Conservation (phyloP, 352 stramenopile species). For the Phytophthora brassicae region DNA sequence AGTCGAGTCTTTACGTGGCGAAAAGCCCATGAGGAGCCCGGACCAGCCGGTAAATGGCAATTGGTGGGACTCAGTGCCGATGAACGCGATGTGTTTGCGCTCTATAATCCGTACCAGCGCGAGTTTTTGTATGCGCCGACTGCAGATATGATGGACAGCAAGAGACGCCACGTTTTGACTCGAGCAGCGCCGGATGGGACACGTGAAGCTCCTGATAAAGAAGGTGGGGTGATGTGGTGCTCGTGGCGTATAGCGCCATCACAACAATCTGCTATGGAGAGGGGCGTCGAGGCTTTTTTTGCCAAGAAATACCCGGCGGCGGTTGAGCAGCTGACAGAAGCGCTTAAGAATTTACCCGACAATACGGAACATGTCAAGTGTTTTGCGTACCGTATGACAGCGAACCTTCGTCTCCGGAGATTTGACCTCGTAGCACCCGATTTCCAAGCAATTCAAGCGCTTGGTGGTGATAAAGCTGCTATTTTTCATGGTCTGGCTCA, state of each 20-base stretch:
- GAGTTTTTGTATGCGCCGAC: slow-evolving; percentile 68
- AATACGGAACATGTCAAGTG: slow-evolving; percentile 75
- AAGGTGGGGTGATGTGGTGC: slow-evolving; percentile 47
- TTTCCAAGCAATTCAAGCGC: slow-evolving; percentile 52
- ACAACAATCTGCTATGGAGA: slow-evolving; percentile 48
- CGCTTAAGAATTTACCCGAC: slow-evolving; percentile 48
- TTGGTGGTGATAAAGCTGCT: slow-evolving; percentile 70
- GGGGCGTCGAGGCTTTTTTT: slow-evolving; percentile 73
- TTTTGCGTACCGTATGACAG: slow-evolving; percentile 74
- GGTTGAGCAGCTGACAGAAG: slow-evolving; percentile 51
- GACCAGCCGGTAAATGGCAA: slow-evolving; percentile 63
- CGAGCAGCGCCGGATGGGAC: slow-evolving; percentile 46
- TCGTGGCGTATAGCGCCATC: slow-evolving; percentile 54
- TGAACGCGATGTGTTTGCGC: slow-evolving; percentile 60
- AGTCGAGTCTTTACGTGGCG: slow-evolving; percentile 71
- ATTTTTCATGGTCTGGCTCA: slow-evolving; percentile 77
- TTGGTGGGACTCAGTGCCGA: slow-evolving; percentile 44
- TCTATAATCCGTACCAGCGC: slow-evolving; percentile 78
- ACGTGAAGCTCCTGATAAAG: slow-evolving; percentile 33
- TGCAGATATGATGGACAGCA: slow-evolving; percentile 51
- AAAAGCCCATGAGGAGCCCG: slow-evolving; percentile 44
- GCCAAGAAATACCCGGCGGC: slow-evolving; percentile 56
- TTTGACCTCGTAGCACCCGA: slow-evolving; percentile 54
- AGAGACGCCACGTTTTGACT: slow-evolving; percentile 59
- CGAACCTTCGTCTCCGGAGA: slow-evolving; percentile 59